phyloP scores from a whole-genome alignment of 345 rosid genomes.

The Ailanthus altissimus region DNA sequence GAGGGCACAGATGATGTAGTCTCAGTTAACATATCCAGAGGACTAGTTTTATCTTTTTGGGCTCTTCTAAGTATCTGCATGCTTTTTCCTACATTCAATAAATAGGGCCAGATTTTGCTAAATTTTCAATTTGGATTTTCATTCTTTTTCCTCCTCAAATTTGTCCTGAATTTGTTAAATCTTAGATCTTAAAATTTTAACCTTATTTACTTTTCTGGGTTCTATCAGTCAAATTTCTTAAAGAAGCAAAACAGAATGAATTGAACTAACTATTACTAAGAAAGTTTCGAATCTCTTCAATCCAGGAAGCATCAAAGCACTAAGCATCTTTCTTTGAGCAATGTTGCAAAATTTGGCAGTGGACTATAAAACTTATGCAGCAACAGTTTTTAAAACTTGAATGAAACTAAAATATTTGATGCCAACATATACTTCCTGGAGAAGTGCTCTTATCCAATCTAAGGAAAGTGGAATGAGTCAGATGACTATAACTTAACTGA shows the following conservation, averaged over 20 bases:
- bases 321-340: background rate
- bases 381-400: background rate
- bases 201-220: background rate
- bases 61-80: background rate
- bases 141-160: background rate
- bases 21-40: background rate
- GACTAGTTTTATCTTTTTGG: background rate
- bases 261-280: background rate
- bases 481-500: background rate
- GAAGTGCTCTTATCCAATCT: background rate
- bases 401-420: background rate
- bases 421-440: background rate
- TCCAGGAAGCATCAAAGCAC: background rate
- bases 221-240: background rate
- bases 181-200: background rate
- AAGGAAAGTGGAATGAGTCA: background rate
- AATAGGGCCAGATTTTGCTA: background rate
- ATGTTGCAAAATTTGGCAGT: background rate
- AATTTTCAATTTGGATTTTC: background rate
- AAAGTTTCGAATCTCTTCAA: background rate
- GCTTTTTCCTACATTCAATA: background rate
- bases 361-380: background rate
- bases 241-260: background rate
- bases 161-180: background rate
- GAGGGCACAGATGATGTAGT: background rate